A percentile compares a stretch with the other conserved stretches of the same genome.
These are phyloP conservation scores for Taphrina betulina DNA, from an alignment of 1,139 yeast species.

Conservation along the genomic window DNA sequence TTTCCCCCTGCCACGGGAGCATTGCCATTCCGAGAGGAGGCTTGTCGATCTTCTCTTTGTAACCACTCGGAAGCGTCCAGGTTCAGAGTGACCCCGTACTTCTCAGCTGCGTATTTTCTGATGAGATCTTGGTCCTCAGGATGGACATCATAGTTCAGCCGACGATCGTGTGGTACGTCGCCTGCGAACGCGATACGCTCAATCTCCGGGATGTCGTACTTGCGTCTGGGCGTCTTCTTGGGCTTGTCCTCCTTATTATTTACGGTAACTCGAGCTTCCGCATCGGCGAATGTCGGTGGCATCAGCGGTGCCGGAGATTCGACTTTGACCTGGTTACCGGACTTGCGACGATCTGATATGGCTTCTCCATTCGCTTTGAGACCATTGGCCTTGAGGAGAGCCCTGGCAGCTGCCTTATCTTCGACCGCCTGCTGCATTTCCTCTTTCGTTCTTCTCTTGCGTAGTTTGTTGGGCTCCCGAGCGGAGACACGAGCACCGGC, in stretches of 20 bases:
- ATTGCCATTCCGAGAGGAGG: no score
- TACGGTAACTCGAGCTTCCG: not conserved
- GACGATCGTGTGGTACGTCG: constrained; percentile 2
- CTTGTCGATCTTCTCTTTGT: no score
- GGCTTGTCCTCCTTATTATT: not conserved
- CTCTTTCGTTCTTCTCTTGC: constrained; percentile 17
- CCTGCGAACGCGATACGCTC: constrained; percentile 12
- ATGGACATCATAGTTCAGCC: constrained; percentile 12
- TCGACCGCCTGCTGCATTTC: constrained; percentile 12
- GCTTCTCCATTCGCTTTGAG: constrained; percentile 27
- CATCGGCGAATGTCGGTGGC: constrained; percentile 6
- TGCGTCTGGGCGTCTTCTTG: constrained; percentile 8
- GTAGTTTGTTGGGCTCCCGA: constrained; percentile 10
- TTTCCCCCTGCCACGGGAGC: not conserved
- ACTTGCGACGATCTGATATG: constrained; percentile 5
- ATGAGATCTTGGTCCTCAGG: not conserved
- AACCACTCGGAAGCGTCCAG: no score
- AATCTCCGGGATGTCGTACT: constrained; percentile 14
- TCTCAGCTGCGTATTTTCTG: not conserved
- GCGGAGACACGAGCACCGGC: constrained; percentile 6
- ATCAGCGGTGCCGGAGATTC: not conserved
- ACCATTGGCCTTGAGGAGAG: constrained; percentile 25
- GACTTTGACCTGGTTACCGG: not conserved
- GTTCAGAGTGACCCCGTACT: not conserved
- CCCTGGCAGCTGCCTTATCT: constrained; percentile 18